These are phyloP conservation scores for Ogataea nakhonphanomensis DNA, from an alignment of 805 yeast species.

Conservation along the genomic window DNA sequence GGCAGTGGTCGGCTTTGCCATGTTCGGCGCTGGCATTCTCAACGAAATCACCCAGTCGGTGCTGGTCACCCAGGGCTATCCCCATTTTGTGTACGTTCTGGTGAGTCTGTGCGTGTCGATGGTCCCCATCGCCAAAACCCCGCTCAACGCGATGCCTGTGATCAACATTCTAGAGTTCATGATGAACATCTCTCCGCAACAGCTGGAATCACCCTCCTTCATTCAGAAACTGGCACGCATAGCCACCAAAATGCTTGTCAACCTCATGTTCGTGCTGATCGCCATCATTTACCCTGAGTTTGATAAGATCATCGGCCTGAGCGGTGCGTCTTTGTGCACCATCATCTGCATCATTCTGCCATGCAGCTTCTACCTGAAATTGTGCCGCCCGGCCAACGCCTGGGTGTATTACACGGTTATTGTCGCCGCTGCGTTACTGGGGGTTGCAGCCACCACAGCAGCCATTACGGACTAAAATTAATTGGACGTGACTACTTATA, in stretches of 20 bases:
- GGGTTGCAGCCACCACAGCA: conserved; percentile 61
- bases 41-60: conserved; percentile 80
- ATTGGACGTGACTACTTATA: conserved; percentile 12
- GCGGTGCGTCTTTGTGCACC: conserved; percentile 83
- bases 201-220: conserved; percentile 15
- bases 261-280: conserved; percentile 56
- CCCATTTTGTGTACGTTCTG: conserved; percentile 51
- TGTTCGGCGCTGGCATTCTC: conserved; percentile 69
- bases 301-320: conserved; percentile 76
- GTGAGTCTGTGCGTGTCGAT: conserved; percentile 69
- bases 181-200: conserved; percentile 31
- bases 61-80: conserved; percentile 64
- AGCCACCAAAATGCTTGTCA: conserved; percentile 48
- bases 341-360: conserved; percentile 79
- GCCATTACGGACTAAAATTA: conserved; percentile 31
- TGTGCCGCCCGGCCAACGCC: conserved; percentile 50
- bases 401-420: conserved; percentile 42
- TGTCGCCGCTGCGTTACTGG: conserved; percentile 44
- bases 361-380: conserved; percentile 63
- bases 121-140: conserved; percentile 83
- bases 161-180: conserved; percentile 66
- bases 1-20: conserved; percentile 66
- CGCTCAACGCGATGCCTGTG: conserved; percentile 82
- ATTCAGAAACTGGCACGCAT: conserved; percentile 13
- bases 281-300: conserved; percentile 79